Evolutionary conservation across 768 basidiomycete genomes (phyloP), one percentile per base, ranked within the genome.

Genomic region (Mycena crocata): DNA sequence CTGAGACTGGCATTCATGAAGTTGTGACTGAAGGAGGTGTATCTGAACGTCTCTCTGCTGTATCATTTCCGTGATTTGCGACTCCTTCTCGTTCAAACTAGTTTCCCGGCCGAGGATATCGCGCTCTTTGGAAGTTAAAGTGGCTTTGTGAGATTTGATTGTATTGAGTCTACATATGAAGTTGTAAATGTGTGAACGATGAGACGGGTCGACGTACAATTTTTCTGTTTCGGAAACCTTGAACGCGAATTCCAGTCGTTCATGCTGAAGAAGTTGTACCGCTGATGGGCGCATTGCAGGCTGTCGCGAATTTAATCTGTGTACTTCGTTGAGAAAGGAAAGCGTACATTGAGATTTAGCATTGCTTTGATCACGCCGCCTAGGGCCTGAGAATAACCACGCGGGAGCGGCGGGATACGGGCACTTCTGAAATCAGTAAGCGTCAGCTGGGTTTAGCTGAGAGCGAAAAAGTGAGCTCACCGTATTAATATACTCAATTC

Each of bases 201-300:
- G 35, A 34, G 68, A 23, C 19, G 37, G 37, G 31, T 58, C n/a
- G 24, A 58, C 87, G 31, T 64, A 93, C 93, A 93, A 89, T 71
- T 92, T 94, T 70, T 93, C 90, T 0, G 92, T 88, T 72, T 94
- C 93, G 12, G 87, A 77, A 21, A 94, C 88, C 72, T 92, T 92
- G 72, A 85, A 85, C 0, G 89, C 89, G 17, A 92, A 83, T 39
- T 90, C 86, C 5, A 95, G 73, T 0, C 92, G 87, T 72, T 95
- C 93, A 66, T 93, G 90, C 71, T 93, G 91, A 19, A 95, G 86
- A 12, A 95, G 85, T 74, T 93, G 93, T 10, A 88, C 85, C 0
- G 93, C 92, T 0, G 93, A 94, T 2, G 93, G 94, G 40, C 94
- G 87, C 91, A 93, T 93, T 2, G 93, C 92, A 5, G 94, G 94